Conservation (phyloP, 1,139 yeast genomes). For the Arxiozyma telluris region DNA sequence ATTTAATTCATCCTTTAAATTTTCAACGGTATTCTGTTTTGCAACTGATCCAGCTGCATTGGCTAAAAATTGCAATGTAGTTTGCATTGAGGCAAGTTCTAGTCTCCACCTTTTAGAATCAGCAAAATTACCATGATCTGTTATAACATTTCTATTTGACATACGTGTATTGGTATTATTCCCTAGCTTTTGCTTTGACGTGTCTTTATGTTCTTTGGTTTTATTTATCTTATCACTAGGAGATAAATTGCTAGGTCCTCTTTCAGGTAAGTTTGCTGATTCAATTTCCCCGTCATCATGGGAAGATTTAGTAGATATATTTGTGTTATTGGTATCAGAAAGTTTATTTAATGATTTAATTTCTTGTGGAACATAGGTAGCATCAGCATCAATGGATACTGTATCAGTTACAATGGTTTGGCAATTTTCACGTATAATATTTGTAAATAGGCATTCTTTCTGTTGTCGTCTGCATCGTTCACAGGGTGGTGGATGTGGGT, state of each 20-base stretch:
- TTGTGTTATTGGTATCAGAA: not conserved
- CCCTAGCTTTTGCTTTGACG: not conserved
- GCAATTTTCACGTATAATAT: not conserved
- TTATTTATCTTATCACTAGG: not conserved
- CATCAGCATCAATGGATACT: not conserved
- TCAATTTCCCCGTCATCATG: not conserved
- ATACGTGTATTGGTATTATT: not conserved
- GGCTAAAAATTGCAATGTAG: constrained; percentile 62
- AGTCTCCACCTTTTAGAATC: constrained; percentile 28
- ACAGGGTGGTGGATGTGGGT: constrained; percentile 77
- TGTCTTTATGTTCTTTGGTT: not conserved
- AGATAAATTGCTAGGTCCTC: not conserved
- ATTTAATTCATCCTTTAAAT: not conserved
- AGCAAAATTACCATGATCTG: not conserved
- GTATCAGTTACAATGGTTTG: constrained; percentile 1
- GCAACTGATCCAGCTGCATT: constrained; percentile 68
- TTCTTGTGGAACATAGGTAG: not conserved
- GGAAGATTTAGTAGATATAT: not conserved
- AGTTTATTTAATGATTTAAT: constrained; percentile 1
- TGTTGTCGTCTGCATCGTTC: constrained; percentile 75
- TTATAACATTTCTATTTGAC: not conserved
- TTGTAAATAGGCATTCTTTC: constrained; percentile 59
- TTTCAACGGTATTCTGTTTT: constrained; percentile 36
- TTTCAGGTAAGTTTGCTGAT: not conserved
- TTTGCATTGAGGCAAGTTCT: constrained; percentile 43